These are phyloP conservation scores for Yamadazyma atlantica DNA, from an alignment of 1,139 yeast genomes.

Conservation along the genomic window DNA sequence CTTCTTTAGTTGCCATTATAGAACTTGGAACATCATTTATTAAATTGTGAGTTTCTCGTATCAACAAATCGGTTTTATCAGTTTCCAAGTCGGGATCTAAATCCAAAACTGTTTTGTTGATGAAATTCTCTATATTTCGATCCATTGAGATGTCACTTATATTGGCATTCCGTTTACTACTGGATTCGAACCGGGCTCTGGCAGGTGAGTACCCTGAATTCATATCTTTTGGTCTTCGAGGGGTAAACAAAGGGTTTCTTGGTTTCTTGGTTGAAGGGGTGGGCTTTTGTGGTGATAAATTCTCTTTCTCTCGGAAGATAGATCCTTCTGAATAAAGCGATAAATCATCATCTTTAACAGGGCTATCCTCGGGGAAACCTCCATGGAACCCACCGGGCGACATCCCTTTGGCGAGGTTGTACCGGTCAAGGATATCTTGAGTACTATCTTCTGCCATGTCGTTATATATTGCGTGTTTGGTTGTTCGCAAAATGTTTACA, in stretches of 20 bases:
- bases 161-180: slow-evolving; percentile 1
- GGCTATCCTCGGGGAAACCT: too few relatives aligned
- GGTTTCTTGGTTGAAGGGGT: slow-evolving; percentile 7
- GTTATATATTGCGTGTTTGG: too few relatives aligned
- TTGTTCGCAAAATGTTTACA: background rate
- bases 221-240: slow-evolving; percentile 4
- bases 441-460: slow-evolving; percentile 13
- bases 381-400: too few relatives aligned
- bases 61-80: slow-evolving; percentile 25
- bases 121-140: slow-evolving; percentile 6
- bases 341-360: slow-evolving; percentile 11
- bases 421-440: slow-evolving; percentile 12
- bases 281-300: slow-evolving; percentile 8
- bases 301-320: slow-evolving; percentile 13
- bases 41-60: slow-evolving; percentile 31
- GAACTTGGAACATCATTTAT: slow-evolving; percentile 25
- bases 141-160: slow-evolving; percentile 10
- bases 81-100: slow-evolving; percentile 8
- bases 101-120: background rate
- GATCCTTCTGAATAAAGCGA: slow-evolving; percentile 18
- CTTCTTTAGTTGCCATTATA: slow-evolving; percentile 22
- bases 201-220: slow-evolving; percentile 4
- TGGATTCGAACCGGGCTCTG: slow-evolving; percentile 6
- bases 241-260: slow-evolving; percentile 8
- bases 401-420: slow-evolving; percentile 1